Conservation (phyloP, 495 filamentous ascomycete genomes). For the Geoglossum glabrum region DNA sequence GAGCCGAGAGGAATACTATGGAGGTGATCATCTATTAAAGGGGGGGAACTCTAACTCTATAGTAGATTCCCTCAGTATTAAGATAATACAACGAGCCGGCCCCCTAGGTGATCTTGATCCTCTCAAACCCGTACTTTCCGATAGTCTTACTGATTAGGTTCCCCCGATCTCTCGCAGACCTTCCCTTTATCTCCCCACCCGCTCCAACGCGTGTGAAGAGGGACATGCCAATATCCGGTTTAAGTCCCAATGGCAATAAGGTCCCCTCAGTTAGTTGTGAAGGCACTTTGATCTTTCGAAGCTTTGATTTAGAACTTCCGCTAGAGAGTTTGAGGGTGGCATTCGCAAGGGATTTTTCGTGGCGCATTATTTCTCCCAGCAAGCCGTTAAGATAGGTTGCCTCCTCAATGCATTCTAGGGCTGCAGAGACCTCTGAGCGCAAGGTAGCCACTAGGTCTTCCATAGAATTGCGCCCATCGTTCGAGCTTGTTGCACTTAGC, state of each 20-base stretch:
- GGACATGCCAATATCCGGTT: conserved; percentile 34
- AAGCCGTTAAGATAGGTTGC: conserved; percentile 46
- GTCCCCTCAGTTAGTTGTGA: neutral
- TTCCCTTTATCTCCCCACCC: conserved; percentile 39
- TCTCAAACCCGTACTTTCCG: conserved; percentile 52
- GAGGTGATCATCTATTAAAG: no score
- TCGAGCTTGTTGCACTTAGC: conserved; percentile 30
- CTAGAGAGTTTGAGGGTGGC: neutral
- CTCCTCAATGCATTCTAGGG: conserved; percentile 58
- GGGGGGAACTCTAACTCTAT: no score
- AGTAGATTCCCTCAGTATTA: no score
- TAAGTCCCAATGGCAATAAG: conserved; percentile 50
- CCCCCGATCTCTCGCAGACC: conserved; percentile 49
- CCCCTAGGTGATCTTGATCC: neutral
- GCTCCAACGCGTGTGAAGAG: conserved; percentile 32
- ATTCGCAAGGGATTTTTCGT: conserved; percentile 17
- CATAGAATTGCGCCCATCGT: conserved; percentile 24
- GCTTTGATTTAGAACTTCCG: neutral
- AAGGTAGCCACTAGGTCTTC: conserved; percentile 48
- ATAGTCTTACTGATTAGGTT: conserved; percentile 50
- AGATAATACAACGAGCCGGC: no score
- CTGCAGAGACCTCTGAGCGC: conserved; percentile 51
- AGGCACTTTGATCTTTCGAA: neutral
- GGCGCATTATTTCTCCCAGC: conserved; percentile 49
- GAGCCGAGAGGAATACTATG: no score